These are phyloP conservation scores for Eimeria acervulina DNA, from an alignment of 169 alveolate species.

Conservation along the genomic window DNA sequence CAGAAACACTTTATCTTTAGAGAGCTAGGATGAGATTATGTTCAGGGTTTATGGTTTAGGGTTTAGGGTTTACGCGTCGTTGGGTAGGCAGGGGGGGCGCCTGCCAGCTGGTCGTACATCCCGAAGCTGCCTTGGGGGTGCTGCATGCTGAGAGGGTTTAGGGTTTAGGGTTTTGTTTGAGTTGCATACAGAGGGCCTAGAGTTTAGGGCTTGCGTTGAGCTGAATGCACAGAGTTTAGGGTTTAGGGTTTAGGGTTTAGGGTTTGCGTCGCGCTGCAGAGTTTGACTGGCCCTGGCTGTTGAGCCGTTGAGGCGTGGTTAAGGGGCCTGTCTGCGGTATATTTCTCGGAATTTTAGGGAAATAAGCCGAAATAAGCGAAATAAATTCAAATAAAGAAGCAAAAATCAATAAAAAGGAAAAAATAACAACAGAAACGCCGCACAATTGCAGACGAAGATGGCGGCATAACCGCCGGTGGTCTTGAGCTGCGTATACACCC, in stretches of 20 bases:
- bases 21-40: neutral
- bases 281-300: neutral
- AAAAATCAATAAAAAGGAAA: too few relatives aligned
- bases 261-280: neutral
- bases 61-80: neutral
- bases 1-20: neutral
- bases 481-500: neutral
- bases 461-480: neutral
- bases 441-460: neutral
- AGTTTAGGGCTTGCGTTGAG: too few relatives aligned
- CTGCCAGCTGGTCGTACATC: neutral
- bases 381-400: neutral
- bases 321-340: neutral
- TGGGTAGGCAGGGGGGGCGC: neutral
- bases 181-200: too few relatives aligned
- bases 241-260: neutral
- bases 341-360: too few relatives aligned
- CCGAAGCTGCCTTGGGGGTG: neutral
- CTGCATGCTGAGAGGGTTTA: neutral
- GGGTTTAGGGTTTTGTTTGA: neutral
- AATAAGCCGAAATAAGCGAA: too few relatives aligned
- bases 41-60: slow-evolving; percentile 37
- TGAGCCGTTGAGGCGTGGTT: neutral
- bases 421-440: neutral
- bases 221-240: too few relatives aligned